These are phyloP conservation scores for Leptographium wingfieldii DNA, from an alignment of 2,329 filamentous ascomycete genomes.

Conservation along the genomic window DNA sequence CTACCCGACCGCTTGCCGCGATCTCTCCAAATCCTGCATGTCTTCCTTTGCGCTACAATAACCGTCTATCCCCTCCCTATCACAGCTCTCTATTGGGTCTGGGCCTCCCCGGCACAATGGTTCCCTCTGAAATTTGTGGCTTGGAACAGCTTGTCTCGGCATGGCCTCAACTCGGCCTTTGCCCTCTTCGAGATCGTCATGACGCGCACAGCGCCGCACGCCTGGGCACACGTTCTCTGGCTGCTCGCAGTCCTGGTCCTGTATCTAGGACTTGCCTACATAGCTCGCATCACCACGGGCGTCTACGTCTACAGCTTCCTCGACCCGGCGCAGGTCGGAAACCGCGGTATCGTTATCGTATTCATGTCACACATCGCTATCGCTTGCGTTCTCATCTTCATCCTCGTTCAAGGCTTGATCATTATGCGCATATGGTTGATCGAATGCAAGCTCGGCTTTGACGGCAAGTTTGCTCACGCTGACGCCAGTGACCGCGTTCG, in stretches of 20 bases:
- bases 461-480: background rate
- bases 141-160: slow-evolving; percentile 60
- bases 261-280: slow-evolving; percentile 63
- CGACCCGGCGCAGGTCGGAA: slow-evolving; percentile 39
- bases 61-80: slow-evolving; percentile 56
- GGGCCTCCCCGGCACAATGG: slow-evolving; percentile 42
- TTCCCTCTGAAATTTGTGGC: slow-evolving; percentile 36
- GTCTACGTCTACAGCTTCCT: slow-evolving; percentile 73
- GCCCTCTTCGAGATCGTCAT: slow-evolving; percentile 65
- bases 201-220: slow-evolving; percentile 47
- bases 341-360: slow-evolving; percentile 41
- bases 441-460: slow-evolving; percentile 22
- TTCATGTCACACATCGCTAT: slow-evolving; percentile 50
- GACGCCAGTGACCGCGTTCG: background rate
- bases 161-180: slow-evolving; percentile 61
- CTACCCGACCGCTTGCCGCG: slow-evolving; percentile 49
- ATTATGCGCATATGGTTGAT: slow-evolving; percentile 36
- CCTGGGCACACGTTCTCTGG: slow-evolving; percentile 54
- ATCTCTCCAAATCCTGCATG: slow-evolving; percentile 51
- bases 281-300: slow-evolving; percentile 55
- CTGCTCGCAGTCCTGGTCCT: slow-evolving; percentile 57
- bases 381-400: slow-evolving; percentile 39
- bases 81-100: slow-evolving; percentile 56
- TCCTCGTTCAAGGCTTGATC: slow-evolving; percentile 36
- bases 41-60: slow-evolving; percentile 50